These are phyloP conservation scores for Microbotryomycetes sp. DNA, from an alignment of 1,284 basidiomycete genomes.

Conservation along the genomic window DNA sequence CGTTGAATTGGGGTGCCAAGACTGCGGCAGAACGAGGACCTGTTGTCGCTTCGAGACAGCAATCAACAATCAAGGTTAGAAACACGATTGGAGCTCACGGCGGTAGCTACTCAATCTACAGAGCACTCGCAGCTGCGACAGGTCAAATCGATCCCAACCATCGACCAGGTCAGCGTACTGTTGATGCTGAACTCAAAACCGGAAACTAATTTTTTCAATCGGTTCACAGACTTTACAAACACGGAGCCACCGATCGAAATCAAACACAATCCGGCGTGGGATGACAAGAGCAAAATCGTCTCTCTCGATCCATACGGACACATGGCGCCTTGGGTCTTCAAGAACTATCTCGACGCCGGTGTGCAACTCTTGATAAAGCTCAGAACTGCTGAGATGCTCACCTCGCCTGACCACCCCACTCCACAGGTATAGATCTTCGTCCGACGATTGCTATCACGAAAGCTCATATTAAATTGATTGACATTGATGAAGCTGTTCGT, in stretches of 20 bases:
- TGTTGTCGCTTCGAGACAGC: slow-evolving; percentile 80
- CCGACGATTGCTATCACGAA: slow-evolving; percentile 87
- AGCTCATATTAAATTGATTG: slow-evolving; percentile 75
- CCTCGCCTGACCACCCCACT: slow-evolving; percentile 47
- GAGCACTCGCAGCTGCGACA: slow-evolving; percentile 84
- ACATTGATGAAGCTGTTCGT: slow-evolving; percentile 72
- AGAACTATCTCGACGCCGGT: slow-evolving; percentile 43
- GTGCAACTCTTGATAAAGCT: slow-evolving; percentile 29
- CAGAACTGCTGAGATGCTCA: slow-evolving; percentile 4
- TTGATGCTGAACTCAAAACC: background rate
- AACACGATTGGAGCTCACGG: slow-evolving; percentile 92
- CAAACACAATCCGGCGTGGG: slow-evolving; percentile 75
- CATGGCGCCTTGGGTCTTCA: slow-evolving; percentile 72
- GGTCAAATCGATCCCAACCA: slow-evolving; percentile 70
- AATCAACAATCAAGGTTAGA: slow-evolving; percentile 74
- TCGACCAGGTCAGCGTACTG: slow-evolving; percentile 37
- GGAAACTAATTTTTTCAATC: background rate
- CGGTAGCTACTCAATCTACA: slow-evolving; percentile 90
- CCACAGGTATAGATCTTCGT: slow-evolving; percentile 66
- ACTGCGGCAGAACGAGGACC: slow-evolving; percentile 68
- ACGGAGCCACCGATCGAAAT: slow-evolving; percentile 85
- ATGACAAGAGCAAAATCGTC: slow-evolving; percentile 74
- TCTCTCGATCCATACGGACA: slow-evolving; percentile 94
- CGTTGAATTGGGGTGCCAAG: slow-evolving; percentile 73
- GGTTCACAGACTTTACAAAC: slow-evolving; percentile 61